phyloP scores from a whole-genome alignment of 208 protist species.

The Trypanosoma cruzi region DNA sequence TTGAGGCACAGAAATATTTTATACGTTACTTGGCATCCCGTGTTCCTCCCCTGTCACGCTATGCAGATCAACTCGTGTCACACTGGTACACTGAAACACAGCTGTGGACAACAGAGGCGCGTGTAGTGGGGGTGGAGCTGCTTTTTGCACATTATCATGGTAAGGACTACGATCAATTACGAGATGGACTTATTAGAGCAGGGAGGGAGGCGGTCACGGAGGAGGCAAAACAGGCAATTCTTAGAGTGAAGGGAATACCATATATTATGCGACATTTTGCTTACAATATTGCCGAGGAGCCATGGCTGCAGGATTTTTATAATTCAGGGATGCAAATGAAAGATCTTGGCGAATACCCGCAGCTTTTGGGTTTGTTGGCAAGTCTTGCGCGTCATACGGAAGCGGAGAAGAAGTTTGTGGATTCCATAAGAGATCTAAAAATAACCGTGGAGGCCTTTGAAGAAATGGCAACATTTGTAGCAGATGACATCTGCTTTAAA shows the following conservation, averaged over 20 bases:
- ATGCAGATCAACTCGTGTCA: slow-evolving; percentile 74
- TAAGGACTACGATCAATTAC: slow-evolving; percentile 25
- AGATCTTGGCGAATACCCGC: slow-evolving; percentile 26
- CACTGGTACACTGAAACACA: slow-evolving; percentile 55
- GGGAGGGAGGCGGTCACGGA: neutral
- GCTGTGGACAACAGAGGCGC: slow-evolving; percentile 22
- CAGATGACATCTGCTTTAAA: slow-evolving; percentile 30
- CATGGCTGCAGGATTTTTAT: slow-evolving; percentile 27
- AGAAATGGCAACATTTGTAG: slow-evolving; percentile 36
- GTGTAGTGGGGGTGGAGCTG: slow-evolving; percentile 55
- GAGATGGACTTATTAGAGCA: slow-evolving; percentile 15
- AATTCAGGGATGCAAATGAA: slow-evolving; percentile 25
- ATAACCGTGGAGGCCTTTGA: slow-evolving; percentile 39
- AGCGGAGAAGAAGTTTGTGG: slow-evolving; percentile 34
- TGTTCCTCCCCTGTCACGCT: slow-evolving; percentile 45
- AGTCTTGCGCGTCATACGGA: slow-evolving; percentile 24
- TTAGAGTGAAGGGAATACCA: slow-evolving; percentile 25
- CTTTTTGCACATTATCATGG: slow-evolving; percentile 36
- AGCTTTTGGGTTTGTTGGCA: slow-evolving; percentile 33
- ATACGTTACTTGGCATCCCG: slow-evolving; percentile 41
- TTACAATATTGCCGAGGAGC: slow-evolving; percentile 14
- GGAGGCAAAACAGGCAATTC: slow-evolving; percentile 16
- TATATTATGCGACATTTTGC: slow-evolving; percentile 36
- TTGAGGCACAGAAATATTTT: slow-evolving; percentile 58
- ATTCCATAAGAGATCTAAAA: slow-evolving; percentile 21